phyloP scores from a whole-genome alignment of 2,329 filamentous ascomycete species.

The Claviceps capensis region DNA sequence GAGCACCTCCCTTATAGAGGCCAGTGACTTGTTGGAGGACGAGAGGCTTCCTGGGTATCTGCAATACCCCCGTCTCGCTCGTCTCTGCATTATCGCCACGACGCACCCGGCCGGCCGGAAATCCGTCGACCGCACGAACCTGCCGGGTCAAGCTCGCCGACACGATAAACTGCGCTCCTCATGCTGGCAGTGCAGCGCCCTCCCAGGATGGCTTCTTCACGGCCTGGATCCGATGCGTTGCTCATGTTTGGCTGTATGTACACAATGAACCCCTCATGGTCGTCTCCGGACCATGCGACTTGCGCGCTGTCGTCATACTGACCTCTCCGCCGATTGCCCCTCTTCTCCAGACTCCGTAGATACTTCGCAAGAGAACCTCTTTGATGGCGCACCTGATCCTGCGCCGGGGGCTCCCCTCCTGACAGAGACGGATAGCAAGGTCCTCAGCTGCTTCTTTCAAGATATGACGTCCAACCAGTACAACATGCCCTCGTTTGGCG shows the following conservation, averaged over 20 bases:
- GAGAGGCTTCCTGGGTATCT: not conserved
- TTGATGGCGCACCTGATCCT: conserved; percentile 42
- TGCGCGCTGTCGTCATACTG: not conserved
- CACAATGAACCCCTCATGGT: not conserved
- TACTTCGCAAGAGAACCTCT: conserved; percentile 29
- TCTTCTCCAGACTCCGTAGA: conserved; percentile 29
- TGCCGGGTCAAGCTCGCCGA: conserved; percentile 2
- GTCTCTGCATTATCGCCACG: not conserved
- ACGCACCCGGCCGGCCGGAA: not conserved
- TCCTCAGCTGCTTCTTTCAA: conserved; percentile 45
- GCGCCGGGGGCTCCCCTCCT: conserved; percentile 52
- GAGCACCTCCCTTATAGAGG: not conserved
- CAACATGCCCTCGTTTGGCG: conserved; percentile 34
- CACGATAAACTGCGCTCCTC: conserved; percentile 26
- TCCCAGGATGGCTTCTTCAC: conserved; percentile 46
- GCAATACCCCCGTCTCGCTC: not conserved
- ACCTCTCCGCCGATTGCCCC: conserved; percentile 2
- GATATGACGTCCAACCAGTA: conserved; percentile 38
- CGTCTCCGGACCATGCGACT: not conserved
- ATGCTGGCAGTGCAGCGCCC: conserved; percentile 42
- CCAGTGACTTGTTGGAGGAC: not conserved
- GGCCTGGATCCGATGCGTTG: conserved; percentile 36
- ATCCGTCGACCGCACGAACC: not conserved
- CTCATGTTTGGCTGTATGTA: conserved; percentile 56
- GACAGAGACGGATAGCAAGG: conserved; percentile 45